phyloP scores from a whole-genome alignment of 1,139 yeast genomes.

The Suhomyces panamericanus region DNA sequence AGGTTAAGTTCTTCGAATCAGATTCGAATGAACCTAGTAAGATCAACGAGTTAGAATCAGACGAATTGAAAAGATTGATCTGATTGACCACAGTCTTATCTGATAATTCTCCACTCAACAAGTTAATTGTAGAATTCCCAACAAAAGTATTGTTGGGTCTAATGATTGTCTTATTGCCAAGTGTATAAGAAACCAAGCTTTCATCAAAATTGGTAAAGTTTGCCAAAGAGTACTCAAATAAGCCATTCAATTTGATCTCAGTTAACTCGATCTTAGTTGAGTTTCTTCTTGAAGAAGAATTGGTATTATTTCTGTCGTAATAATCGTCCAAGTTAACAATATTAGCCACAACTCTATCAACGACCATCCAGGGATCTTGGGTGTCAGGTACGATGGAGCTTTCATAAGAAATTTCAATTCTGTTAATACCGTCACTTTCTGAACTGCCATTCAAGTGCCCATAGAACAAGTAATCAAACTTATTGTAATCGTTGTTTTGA shows the following conservation, averaged over 20 bases:
- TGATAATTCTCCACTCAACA: slow-evolving; percentile 54
- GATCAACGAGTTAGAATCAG: slow-evolving; percentile 28
- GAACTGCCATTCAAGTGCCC: slow-evolving; percentile 64
- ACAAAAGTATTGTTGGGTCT: slow-evolving; percentile 43
- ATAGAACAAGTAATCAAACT: slow-evolving; percentile 73
- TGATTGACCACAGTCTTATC: slow-evolving; percentile 42
- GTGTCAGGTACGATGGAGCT: slow-evolving; percentile 30
- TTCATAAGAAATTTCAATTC: slow-evolving; percentile 47
- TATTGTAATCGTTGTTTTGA: slow-evolving; percentile 77
- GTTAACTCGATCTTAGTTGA: slow-evolving; percentile 25
- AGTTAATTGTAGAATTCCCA: slow-evolving; percentile 69
- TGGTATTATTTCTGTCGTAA: slow-evolving; percentile 31
- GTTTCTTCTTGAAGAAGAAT: slow-evolving; percentile 21
- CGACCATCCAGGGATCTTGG: slow-evolving; percentile 57
- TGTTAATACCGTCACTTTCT: slow-evolving; percentile 44
- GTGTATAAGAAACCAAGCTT: slow-evolving; percentile 27
- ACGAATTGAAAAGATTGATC: slow-evolving; percentile 29
- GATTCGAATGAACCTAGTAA: slow-evolving; percentile 54
- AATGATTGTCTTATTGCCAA: slow-evolving; percentile 30
- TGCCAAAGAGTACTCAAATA: slow-evolving; percentile 76
- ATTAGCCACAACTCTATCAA: slow-evolving; percentile 64
- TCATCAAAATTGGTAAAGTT: slow-evolving; percentile 59
- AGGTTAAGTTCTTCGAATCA: slow-evolving; percentile 29
- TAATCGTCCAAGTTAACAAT: slow-evolving; percentile 52
- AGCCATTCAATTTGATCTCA: slow-evolving; percentile 55